Evolutionary conservation across 108 stramenopile genomes (phyloP).

Genomic region (Cyclotella atomus): DNA sequence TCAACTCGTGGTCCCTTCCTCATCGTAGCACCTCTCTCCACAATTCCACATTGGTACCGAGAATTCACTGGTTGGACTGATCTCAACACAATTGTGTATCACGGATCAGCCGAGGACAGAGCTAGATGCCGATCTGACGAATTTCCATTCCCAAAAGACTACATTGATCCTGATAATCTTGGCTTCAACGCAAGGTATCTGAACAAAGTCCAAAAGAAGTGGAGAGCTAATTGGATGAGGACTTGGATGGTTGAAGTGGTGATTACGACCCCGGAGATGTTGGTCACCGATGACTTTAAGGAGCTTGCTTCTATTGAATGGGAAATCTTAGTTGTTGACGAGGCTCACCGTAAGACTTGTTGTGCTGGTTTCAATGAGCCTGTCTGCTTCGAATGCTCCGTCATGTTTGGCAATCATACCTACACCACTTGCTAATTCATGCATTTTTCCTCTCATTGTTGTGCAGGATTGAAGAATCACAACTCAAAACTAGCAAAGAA

Average conservation of each 20-base stretch:
- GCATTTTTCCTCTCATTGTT: too few species aligned
- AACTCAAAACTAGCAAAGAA: slow-evolving; percentile 88
- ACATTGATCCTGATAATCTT: slow-evolving; percentile 44
- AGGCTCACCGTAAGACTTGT: slow-evolving; percentile 90
- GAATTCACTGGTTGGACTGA: slow-evolving; percentile 90
- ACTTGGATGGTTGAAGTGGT: slow-evolving; percentile 92
- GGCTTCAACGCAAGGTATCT: slow-evolving; percentile 71
- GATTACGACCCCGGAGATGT: slow-evolving; percentile 91
- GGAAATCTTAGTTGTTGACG: slow-evolving; percentile 95
- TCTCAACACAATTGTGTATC: slow-evolving; percentile 96
- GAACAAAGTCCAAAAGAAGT: slow-evolving; percentile 47
- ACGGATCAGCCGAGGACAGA: slow-evolving; percentile 87
- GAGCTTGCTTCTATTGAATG: slow-evolving; percentile 85
- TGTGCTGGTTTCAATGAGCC: not conserved
- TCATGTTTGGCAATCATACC: too few species aligned
- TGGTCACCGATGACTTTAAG: slow-evolving; percentile 78
- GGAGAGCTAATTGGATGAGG: slow-evolving; percentile 39
- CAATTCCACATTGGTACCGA: slow-evolving; percentile 94
- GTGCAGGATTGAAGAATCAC: slow-evolving; percentile 91
- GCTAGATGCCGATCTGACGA: slow-evolving; percentile 78
- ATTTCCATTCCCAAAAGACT: slow-evolving; percentile 76
- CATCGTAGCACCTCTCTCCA: slow-evolving; percentile 93
- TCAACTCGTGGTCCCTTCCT: slow-evolving; percentile 76
- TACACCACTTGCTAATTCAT: not conserved
- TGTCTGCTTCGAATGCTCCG: not conserved